Conservation (phyloP, 2,329 filamentous ascomycete species). For the Aspergillus bombycis region DNA sequence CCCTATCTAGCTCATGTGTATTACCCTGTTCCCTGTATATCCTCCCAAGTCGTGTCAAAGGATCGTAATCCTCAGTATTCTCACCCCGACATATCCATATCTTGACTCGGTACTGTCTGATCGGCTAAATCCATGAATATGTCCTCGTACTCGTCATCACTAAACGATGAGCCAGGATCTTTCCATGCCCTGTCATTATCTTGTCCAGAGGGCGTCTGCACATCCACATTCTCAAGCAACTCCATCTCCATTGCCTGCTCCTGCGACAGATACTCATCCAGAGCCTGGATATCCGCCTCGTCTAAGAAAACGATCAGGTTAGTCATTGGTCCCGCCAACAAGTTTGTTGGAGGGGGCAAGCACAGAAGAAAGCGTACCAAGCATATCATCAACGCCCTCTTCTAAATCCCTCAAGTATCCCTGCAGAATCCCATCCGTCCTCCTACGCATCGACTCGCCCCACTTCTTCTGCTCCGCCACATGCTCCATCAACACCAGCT, state of each 20-base stretch:
- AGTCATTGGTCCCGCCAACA: constrained; percentile 5
- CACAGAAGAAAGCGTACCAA: constrained; percentile 24
- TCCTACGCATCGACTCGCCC: constrained; percentile 41
- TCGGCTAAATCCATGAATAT: constrained; percentile 68
- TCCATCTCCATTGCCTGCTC: constrained; percentile 39
- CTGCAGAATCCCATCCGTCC: constrained; percentile 31
- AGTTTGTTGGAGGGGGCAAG: neutral
- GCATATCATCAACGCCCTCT: constrained; percentile 29
- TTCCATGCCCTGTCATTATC: too few relatives aligned
- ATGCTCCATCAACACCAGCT: constrained; percentile 47
- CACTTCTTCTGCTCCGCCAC: constrained; percentile 42
- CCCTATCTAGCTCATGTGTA: neutral
- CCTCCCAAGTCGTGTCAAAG: neutral
- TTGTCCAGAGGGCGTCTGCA: neutral
- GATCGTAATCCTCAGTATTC: neutral
- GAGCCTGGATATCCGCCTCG: constrained; percentile 31
- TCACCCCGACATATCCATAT: constrained; percentile 40
- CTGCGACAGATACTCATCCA: constrained; percentile 41
- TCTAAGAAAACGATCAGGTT: constrained; percentile 17
- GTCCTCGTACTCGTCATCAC: constrained; percentile 64
- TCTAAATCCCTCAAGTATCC: constrained; percentile 21
- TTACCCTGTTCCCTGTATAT: neutral
- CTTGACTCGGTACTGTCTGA: constrained; percentile 25
- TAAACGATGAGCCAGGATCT: constrained; percentile 23
- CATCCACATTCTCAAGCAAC: constrained; percentile 23